These are phyloP conservation scores for Nicotiana undulata DNA, from an alignment of 257 asterid genomes.

Conservation along the genomic window DNA sequence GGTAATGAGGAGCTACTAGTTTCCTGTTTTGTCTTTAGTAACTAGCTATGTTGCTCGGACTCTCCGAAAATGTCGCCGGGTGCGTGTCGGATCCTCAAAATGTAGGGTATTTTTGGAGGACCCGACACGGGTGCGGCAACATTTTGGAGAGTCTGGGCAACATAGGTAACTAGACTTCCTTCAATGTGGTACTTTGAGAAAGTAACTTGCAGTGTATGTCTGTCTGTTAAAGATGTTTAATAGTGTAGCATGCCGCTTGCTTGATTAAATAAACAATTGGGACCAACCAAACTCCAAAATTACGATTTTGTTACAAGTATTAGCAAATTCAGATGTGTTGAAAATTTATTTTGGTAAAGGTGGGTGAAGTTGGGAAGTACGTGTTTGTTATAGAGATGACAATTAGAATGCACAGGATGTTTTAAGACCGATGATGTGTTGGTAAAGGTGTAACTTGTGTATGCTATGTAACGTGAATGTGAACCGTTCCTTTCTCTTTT, in stretches of 20 bases:
- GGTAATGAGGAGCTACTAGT: neutral
- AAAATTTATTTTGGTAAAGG: neutral
- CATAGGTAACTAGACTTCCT: neutral
- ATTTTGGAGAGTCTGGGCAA: too few species aligned
- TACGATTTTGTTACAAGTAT: neutral
- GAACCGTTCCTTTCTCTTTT: neutral
- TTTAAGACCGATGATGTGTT: neutral
- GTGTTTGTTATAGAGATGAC: neutral
- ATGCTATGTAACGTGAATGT: neutral
- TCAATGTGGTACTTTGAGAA: neutral
- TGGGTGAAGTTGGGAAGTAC: neutral
- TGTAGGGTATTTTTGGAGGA: too few species aligned
- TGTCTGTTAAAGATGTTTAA: neutral
- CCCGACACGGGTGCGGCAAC: too few species aligned
- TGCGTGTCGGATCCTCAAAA: too few species aligned
- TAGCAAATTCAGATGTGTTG: neutral
- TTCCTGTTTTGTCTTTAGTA: neutral
- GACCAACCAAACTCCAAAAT: neutral
- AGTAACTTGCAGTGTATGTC: neutral
- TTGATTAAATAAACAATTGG: neutral
- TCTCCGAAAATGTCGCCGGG: too few species aligned
- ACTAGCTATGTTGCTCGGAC: too few species aligned
- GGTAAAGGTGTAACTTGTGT: neutral
- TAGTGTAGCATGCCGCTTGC: neutral
- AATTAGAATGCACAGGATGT: neutral